Conservation (phyloP, 352 stramenopile genomes). For the Elongisporangium undulatum region DNA sequence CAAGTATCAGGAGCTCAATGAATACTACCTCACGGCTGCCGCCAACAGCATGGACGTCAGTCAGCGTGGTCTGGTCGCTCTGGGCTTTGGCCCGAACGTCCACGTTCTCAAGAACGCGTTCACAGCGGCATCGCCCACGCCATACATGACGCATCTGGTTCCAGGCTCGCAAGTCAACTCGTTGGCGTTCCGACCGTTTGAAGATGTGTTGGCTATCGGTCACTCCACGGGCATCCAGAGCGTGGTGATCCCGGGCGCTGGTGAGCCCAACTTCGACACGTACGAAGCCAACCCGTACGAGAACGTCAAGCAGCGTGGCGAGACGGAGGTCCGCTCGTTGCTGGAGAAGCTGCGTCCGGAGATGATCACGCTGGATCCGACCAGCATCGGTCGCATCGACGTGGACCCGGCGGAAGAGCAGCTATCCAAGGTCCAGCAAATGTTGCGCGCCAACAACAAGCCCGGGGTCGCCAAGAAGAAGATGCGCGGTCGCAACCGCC, state of each 20-base stretch:
- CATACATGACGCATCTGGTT: conserved; percentile 92
- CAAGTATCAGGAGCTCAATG: conserved; percentile 94
- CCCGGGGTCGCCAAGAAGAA: conserved; percentile 88
- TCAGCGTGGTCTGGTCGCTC: conserved; percentile 92
- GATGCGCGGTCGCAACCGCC: conserved; percentile 97
- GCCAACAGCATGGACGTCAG: conserved; percentile 93
- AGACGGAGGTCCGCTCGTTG: conserved; percentile 94
- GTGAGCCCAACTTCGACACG: conserved; percentile 98
- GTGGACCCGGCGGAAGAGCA: conserved; percentile 85
- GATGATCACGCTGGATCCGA: conserved; percentile 97
- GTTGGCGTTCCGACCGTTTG: conserved; percentile 96
- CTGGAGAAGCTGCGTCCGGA: conserved; percentile 98
- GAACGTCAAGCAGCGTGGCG: conserved; percentile 94
- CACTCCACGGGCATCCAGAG: conserved; percentile 84
- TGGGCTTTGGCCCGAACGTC: conserved; percentile 91
- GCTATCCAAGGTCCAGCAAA: conserved; percentile 73
- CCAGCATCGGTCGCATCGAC: conserved; percentile 92
- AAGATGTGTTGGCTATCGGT: conserved; percentile 97
- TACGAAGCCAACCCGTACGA: conserved; percentile 98
- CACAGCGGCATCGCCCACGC: conserved; percentile 56
- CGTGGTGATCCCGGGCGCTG: conserved; percentile 94
- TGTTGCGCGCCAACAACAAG: conserved; percentile 67
- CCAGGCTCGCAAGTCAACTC: conserved; percentile 81
- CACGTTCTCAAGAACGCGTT: conserved; percentile 92
- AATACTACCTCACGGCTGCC: conserved; percentile 88